phyloP scores from a whole-genome alignment of 768 basidiomycete species.

The Stropharia rugosoannulata region DNA sequence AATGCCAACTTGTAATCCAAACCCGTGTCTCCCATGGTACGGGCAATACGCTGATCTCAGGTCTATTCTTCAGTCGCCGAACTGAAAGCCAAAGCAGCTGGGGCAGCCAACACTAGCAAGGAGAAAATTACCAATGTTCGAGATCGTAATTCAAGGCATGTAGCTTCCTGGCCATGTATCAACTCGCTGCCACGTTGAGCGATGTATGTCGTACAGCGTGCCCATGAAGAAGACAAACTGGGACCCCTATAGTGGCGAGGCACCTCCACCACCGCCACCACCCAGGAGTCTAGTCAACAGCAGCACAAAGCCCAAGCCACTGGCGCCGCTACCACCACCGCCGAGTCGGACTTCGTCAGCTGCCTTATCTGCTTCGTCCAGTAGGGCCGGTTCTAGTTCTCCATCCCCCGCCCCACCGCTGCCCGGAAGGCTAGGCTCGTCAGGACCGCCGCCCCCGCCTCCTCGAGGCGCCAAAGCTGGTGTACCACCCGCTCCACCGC shows the following conservation, averaged over 20 bases:
- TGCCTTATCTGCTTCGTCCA: conserved; percentile 9
- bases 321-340: conserved; percentile 32
- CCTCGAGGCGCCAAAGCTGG: conserved; percentile 15
- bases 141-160: conserved; percentile 54
- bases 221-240: conserved; percentile 63
- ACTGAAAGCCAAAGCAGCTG: conserved; percentile 61
- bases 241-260: conserved; percentile 58
- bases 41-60: not conserved
- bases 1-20: conserved; percentile 35
- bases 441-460: conserved; percentile 26
- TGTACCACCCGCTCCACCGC: conserved; percentile 20
- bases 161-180: not conserved
- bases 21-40: not conserved
- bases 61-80: conserved; percentile 50
- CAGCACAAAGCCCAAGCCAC: conserved; percentile 27
- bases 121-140: conserved; percentile 52
- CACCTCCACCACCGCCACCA: conserved; percentile 49
- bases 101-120: conserved; percentile 56
- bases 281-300: conserved; percentile 31
- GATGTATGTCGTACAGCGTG: conserved; percentile 33
- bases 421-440: conserved; percentile 9
- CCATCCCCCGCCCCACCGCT: conserved; percentile 1
- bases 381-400: conserved; percentile 10
- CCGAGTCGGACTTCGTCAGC: conserved; percentile 31
- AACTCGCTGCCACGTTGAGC: not conserved